A percentile compares a stretch with the other conserved stretches of the same genome.
Conservation (phyloP, 2,329 filamentous ascomycete genomes). For the Tricladium varicosporioides region DNA sequence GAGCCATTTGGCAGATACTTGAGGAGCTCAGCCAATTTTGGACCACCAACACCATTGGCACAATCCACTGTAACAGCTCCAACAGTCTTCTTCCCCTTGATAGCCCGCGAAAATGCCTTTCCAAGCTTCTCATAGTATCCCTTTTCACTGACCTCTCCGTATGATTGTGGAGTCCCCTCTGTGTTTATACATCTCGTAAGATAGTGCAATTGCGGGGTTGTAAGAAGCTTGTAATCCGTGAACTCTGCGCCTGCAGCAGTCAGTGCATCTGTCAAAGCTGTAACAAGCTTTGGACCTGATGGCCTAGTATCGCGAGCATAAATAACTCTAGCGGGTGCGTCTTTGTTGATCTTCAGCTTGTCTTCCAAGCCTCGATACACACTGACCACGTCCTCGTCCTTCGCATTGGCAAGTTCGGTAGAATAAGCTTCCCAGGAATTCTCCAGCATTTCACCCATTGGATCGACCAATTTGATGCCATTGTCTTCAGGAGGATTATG, state of each 20-base stretch:
- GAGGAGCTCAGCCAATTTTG: slow-evolving; percentile 82
- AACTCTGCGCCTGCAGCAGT: slow-evolving; percentile 71
- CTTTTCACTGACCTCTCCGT: slow-evolving; percentile 83
- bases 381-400: slow-evolving; percentile 71
- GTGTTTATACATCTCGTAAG: slow-evolving; percentile 94
- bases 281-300: slow-evolving; percentile 80
- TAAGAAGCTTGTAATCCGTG: slow-evolving; percentile 86
- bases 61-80: slow-evolving; percentile 85
- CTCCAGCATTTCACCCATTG: slow-evolving; percentile 97
- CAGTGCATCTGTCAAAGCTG: slow-evolving; percentile 76
- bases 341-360: slow-evolving; percentile 72
- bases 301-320: slow-evolving; percentile 92
- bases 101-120: slow-evolving; percentile 78
- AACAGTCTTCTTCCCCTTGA: slow-evolving; percentile 71
- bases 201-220: slow-evolving; percentile 98
- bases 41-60: slow-evolving; percentile 93
- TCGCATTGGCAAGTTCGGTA: slow-evolving; percentile 83
- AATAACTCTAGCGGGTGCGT: slow-evolving; percentile 73
- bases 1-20: slow-evolving; percentile 71
- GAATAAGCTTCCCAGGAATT: slow-evolving; percentile 91
- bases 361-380: slow-evolving; percentile 74
- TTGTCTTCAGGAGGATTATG: slow-evolving; percentile 91
- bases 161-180: slow-evolving; percentile 79
- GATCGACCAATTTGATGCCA: slow-evolving; percentile 93
- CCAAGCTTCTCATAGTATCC: slow-evolving; percentile 95